A percentile compares a stretch with the other conserved stretches of the same genome.
These are phyloP conservation scores for Vinca major DNA, from an alignment of 305 asterid genomes.

Conservation along the genomic window DNA sequence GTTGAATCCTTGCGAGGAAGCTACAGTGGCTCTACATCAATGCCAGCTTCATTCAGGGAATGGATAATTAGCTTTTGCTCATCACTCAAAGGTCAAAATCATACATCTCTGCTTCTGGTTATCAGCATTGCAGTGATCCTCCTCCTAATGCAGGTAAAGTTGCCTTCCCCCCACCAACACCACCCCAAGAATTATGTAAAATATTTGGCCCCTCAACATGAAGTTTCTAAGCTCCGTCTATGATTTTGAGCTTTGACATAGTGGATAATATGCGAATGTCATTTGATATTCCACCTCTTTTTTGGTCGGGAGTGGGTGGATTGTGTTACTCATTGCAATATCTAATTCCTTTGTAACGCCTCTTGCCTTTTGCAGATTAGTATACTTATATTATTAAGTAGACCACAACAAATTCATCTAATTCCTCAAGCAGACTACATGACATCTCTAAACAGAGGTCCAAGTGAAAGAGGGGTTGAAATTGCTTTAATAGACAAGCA, in stretches of 20 bases:
- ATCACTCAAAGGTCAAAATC: constrained; percentile 43
- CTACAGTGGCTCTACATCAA: constrained; percentile 24
- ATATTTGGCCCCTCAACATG: too few relatives aligned
- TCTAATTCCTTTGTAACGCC: not conserved
- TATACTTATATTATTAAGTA: constrained; percentile 66
- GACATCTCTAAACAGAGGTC: constrained; percentile 20
- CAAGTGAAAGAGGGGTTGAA: constrained; percentile 33
- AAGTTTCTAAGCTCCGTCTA: too few relatives aligned
- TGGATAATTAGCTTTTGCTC: constrained; percentile 31
- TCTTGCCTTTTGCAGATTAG: constrained; percentile 43
- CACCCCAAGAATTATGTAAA: not conserved
- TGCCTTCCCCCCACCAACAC: not conserved
- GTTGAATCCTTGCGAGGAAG: constrained; percentile 24
- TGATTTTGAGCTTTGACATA: not conserved
- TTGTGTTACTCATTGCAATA: not conserved
- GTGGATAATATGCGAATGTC: not conserved
- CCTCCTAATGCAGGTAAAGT: constrained; percentile 81
- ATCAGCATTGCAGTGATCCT: constrained; percentile 51
- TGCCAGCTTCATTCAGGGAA: constrained; percentile 35
- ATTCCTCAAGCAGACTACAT: constrained; percentile 46
- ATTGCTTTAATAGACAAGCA: constrained; percentile 40
- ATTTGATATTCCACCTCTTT: not conserved
- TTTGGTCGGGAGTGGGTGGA: not conserved
- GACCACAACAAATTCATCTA: constrained; percentile 73
- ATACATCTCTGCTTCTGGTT: constrained; percentile 45